Evolutionary conservation across 2,329 filamentous ascomycete genomes (phyloP), one percentile per base, ranked within the genome.

Genomic region (Pezicula carpinea): DNA sequence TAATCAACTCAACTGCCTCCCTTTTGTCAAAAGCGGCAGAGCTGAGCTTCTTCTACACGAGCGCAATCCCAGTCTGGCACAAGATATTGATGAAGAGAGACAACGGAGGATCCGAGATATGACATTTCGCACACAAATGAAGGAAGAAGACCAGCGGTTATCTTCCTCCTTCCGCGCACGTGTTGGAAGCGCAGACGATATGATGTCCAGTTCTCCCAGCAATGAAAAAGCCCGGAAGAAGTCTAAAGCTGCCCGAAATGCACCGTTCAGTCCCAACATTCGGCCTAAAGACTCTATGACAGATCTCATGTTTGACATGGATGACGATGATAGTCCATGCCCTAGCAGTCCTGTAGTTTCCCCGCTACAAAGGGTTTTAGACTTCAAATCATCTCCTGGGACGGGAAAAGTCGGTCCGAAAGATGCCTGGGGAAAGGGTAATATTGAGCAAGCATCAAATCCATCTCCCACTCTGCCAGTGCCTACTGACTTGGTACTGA

Each of bases 241-340:
- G 48, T 70, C 70, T 1, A 79, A 73, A 47, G 57, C 57, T 5
- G 59, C 59, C 17, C 69, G 66, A 13, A 82, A 82, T 52, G 80
- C 81, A 50, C 72, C 75, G 0, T 74, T 78, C 43, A 88, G 82
- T 47, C 89, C 89, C 1, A 73, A 70, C 15, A 71, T 93, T 38
- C 83, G 80, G 46, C 75, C 85, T 1, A 89, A 82, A 58, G 76
- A 75, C 17, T 91, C 86, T 0, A 71, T 76, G 1, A 76, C 75
- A 32, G 91, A 96, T 56, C 75, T 96, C 46, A 95, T 96, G 65
- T 96, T 96, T 61, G 82, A 89, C 54, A 96, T 96, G 90, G 92
- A 96, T 49, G 90, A 95, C 17, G 63, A 64, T 23, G 59, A 62
- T 15, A 34, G 47, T 13, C 46, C 55, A 8, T 29, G 41, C 13